Evolutionary conservation across 2,329 filamentous ascomycete species (phyloP), one percentile per base, ranked within the genome.

Genomic region (Teratosphaeria zuluensis): DNA sequence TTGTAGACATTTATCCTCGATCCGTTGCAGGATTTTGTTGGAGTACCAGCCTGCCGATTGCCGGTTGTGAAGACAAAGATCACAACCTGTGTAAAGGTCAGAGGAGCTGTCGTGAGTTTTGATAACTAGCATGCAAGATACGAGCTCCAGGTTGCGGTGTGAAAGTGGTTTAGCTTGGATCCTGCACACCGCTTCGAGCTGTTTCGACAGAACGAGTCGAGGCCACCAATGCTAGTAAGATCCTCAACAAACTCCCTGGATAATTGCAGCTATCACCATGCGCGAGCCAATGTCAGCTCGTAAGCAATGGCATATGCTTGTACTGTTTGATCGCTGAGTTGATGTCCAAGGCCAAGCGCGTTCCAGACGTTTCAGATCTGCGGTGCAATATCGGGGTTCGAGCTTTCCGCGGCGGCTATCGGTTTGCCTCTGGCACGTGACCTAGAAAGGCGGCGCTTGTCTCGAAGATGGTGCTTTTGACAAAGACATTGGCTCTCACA

Each of bases 401-500:
- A 48, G 42, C 42, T 48, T n/a, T 19, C 19, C 42, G 16, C 42
- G n/a, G 14, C 42, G 42, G 16, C 42, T 24, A 48, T 8, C n/a
- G 19, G 2, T 2, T 42, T 16, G 12, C 4, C n/a, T 6, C 2
- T 8, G 16, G 16, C 42, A 48, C 42, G 42, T 48, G 42, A 48
- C 24, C 4, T 42, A 42, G 3, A 12, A 14, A 42, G 12, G 12
- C 35, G 35, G 12, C 35, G 35, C 11, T 14, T 42, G 35, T 12
- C 35, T 16, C 11, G 12, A n/a, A 14, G 14, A 42, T 42, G 24
- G 24, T 28, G 24, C 24, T 28, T 12, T 16, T n/a, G 35, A 12
- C 35, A 42, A 16, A 12, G n/a, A 16, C 14, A 16, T 14, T 12
- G 35, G 35, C 35, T 21, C 19, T 72, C 65, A 73, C 11, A 85